Percentiles rank a stretch among this genome's conserved stretches.
phyloP scores from a whole-genome alignment of 2,329 filamentous ascomycete species.

The Pyrenophora seminiperda region DNA sequence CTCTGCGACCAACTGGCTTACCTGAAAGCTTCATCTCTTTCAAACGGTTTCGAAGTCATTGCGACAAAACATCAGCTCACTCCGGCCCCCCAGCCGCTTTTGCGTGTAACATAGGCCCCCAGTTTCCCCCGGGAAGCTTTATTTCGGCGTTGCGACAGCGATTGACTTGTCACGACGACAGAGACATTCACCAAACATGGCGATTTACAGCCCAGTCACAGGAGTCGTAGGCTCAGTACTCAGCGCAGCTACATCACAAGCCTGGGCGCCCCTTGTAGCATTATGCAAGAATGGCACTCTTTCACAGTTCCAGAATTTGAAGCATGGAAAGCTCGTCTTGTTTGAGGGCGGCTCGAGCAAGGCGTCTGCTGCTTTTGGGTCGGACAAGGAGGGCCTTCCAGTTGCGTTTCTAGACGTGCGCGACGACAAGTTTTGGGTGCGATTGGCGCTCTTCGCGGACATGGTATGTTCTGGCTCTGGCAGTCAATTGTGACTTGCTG shows the following conservation, averaged over 20 bases:
- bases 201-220: conserved; percentile 45
- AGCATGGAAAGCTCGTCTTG: conserved; percentile 54
- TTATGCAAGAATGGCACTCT: conserved; percentile 55
- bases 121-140: not conserved
- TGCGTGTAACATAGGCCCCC: not conserved
- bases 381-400: conserved; percentile 48
- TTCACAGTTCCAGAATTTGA: conserved; percentile 53
- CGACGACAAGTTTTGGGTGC: conserved; percentile 72
- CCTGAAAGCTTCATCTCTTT: not conserved
- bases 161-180: not conserved
- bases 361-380: conserved; percentile 51
- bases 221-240: conserved; percentile 49
- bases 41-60: not conserved
- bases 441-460: conserved; percentile 70
- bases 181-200: conserved; percentile 29
- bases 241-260: conserved; percentile 52
- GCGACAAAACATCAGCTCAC: not conserved
- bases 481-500: not conserved
- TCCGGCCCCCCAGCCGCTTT: not conserved
- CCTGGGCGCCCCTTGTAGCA: conserved; percentile 55
- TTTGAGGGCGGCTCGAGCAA: conserved; percentile 52
- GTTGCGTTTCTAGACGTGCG: conserved; percentile 64
- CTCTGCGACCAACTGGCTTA: not conserved
- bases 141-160: not conserved
- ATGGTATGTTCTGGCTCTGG: conserved; percentile 56